A percentile compares a stretch with the other conserved stretches of the same genome.
Evolutionary conservation across 495 filamentous ascomycete genomes (phyloP).

Genomic region (Neurospora sp.): DNA sequence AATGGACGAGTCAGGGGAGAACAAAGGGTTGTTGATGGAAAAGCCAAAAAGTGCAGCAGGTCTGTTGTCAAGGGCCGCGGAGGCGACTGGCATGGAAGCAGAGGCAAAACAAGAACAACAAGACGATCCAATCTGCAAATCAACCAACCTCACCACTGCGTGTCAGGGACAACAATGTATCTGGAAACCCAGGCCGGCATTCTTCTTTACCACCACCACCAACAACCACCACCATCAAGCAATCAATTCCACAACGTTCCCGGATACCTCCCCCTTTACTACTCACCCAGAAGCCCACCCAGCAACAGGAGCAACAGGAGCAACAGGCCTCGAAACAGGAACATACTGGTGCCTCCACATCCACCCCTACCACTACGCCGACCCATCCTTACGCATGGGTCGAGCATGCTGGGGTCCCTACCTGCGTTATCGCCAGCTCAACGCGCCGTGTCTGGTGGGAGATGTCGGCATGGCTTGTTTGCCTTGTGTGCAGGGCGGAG

Average conservation of each 20-base stretch:
- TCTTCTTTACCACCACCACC: neutral
- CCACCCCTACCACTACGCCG: neutral
- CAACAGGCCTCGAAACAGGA: too few species aligned
- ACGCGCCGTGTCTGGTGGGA: neutral
- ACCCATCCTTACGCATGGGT: neutral
- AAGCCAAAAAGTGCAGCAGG: too few species aligned
- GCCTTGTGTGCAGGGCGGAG: neutral
- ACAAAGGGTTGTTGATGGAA: too few species aligned
- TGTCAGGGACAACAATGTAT: neutral
- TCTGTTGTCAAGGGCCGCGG: too few species aligned
- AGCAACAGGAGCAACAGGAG: too few species aligned
- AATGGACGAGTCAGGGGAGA: too few species aligned
- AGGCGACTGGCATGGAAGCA: too few species aligned
- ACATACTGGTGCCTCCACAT: neutral
- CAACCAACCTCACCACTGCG: neutral
- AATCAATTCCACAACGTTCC: too few species aligned
- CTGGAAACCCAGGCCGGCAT: neutral
- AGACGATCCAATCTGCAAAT: neutral
- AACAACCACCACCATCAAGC: too few species aligned
- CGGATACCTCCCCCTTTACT: neutral
- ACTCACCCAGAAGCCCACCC: too few species aligned
- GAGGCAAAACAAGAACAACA: too few species aligned
- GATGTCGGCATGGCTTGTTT: neutral
- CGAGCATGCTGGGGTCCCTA: neutral
- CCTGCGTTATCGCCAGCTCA: neutral